phyloP scores from a whole-genome alignment of 2,329 filamentous ascomycete species.

The Ophiobolus disseminans region DNA sequence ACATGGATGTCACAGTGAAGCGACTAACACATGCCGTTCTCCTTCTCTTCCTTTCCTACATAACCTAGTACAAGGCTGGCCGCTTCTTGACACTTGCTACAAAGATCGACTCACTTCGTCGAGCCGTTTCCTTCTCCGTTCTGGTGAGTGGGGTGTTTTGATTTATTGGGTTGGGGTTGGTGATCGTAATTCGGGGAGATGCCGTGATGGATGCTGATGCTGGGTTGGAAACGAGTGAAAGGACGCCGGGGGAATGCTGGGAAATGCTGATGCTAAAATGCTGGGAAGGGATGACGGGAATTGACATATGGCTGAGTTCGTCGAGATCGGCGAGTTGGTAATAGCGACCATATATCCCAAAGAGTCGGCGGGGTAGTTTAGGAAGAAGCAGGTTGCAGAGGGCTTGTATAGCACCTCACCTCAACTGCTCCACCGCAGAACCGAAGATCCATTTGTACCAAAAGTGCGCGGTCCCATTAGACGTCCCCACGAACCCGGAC shows the following conservation, averaged over 20 bases:
- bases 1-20: background rate
- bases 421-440: background rate
- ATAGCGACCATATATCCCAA: background rate
- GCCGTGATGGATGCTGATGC: background rate
- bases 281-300: background rate
- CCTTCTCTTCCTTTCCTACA: background rate
- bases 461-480: constrained; percentile 2
- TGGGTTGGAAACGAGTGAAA: background rate
- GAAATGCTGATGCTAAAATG: constrained; percentile 1
- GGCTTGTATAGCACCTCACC: background rate
- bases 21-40: too few relatives aligned
- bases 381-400: background rate
- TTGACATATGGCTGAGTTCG: background rate
- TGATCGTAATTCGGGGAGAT: background rate
- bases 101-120: background rate
- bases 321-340: background rate
- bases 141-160: constrained; percentile 2
- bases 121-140: background rate
- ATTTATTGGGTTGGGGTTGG: background rate
- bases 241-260: background rate
- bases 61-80: background rate
- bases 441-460: constrained; percentile 11
- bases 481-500: constrained; percentile 16
- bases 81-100: background rate
- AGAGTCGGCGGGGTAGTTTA: background rate